phyloP scores from a whole-genome alignment of 2,329 filamentous ascomycete species.

The Knufia petricola region DNA sequence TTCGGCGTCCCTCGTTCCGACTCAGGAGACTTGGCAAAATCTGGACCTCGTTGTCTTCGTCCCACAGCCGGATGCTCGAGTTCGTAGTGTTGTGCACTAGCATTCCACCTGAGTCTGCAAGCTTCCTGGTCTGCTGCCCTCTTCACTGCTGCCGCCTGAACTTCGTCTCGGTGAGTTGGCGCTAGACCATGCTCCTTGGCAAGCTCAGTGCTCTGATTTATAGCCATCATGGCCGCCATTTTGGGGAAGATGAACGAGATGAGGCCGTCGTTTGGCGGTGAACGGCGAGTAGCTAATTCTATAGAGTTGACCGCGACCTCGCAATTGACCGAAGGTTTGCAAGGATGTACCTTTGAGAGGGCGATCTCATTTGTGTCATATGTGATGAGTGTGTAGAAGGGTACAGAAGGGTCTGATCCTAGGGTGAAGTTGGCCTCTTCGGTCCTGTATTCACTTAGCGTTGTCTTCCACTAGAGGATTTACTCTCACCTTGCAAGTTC shows the following conservation, averaged over 20 bases:
- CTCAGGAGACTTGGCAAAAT: constrained; percentile 12
- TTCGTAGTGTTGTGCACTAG: constrained; percentile 33
- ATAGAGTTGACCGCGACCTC: constrained; percentile 37
- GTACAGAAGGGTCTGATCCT: constrained; percentile 30
- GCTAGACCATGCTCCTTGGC: constrained; percentile 32
- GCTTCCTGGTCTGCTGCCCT: constrained; percentile 38
- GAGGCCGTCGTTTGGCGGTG: constrained; percentile 34
- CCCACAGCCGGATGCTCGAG: constrained; percentile 37
- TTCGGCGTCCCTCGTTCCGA: not conserved
- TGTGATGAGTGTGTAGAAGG: constrained; percentile 38
- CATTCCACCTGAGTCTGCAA: constrained; percentile 37
- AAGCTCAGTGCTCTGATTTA: constrained; percentile 36
- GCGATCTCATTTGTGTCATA: constrained; percentile 35
- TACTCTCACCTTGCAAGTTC: constrained; percentile 32
- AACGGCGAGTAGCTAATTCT: constrained; percentile 30
- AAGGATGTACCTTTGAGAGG: constrained; percentile 34
- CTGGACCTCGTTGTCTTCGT: constrained; percentile 16
- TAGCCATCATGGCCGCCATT: constrained; percentile 40
- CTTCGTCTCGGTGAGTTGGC: constrained; percentile 32
- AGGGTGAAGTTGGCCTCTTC: constrained; percentile 36
- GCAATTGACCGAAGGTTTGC: constrained; percentile 30
- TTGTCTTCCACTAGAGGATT: not conserved
- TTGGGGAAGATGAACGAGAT: constrained; percentile 40
- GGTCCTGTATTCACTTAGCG: constrained; percentile 26
- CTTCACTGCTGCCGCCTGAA: constrained; percentile 36